phyloP scores from a whole-genome alignment of 352 stramenopile genomes.

The Thraustotheca clavata region DNA sequence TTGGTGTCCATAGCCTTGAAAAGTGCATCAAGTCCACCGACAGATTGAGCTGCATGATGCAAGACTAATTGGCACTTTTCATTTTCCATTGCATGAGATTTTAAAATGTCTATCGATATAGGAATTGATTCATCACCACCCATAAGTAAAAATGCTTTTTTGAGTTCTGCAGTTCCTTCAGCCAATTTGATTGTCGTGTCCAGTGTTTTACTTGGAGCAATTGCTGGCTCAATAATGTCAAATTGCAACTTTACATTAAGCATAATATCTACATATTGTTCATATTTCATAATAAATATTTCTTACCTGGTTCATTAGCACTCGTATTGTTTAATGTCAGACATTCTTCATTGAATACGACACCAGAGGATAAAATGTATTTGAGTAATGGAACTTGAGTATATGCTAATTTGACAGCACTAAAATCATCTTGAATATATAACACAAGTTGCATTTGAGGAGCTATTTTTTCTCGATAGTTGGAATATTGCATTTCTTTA shows the following conservation, averaged over 20 bases:
- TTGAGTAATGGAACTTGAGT: constrained; percentile 8
- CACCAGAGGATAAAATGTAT: background rate
- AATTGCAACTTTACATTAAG: too few relatives aligned
- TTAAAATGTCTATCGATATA: constrained; percentile 29
- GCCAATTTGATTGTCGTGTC: constrained; percentile 27
- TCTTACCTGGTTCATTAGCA: too few relatives aligned
- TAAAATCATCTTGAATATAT: background rate
- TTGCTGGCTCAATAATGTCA: too few relatives aligned
- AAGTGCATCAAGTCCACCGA: constrained; percentile 35
- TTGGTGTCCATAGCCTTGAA: constrained; percentile 44
- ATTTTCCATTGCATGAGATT: constrained; percentile 21
- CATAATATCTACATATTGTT: too few relatives aligned
- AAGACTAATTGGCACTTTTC: constrained; percentile 24
- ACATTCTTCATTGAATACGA: too few relatives aligned
- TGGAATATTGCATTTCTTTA: background rate
- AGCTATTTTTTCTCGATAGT: background rate
- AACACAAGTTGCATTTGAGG: constrained; percentile 9
- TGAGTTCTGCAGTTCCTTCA: constrained; percentile 34
- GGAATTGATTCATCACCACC: constrained; percentile 30
- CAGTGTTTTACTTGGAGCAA: constrained; percentile 22
- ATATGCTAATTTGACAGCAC: constrained; percentile 8
- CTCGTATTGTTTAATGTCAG: too few relatives aligned
- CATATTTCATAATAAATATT: too few relatives aligned
- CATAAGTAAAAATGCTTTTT: constrained; percentile 33
- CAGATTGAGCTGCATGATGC: constrained; percentile 31